These are phyloP conservation scores for Trametes meyenii DNA, from an alignment of 768 basidiomycete genomes.

Conservation along the genomic window DNA sequence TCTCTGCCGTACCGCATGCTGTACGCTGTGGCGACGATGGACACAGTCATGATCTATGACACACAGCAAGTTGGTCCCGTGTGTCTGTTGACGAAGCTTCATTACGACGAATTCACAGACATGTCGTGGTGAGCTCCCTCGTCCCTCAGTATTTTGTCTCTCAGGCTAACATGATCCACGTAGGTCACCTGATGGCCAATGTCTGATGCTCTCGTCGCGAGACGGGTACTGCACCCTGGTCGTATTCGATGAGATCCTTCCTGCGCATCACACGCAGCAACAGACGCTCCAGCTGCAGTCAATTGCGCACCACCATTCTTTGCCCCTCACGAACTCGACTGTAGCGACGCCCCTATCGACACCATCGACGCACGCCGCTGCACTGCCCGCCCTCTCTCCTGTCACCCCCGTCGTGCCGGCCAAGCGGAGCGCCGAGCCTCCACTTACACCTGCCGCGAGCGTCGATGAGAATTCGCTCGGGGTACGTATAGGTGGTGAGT, in stretches of 20 bases:
- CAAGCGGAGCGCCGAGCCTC: conserved; percentile 42
- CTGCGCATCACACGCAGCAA: conserved; percentile 88
- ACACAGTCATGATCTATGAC: conserved; percentile 92
- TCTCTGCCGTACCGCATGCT: conserved; percentile 92
- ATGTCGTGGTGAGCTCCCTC: conserved; percentile 77
- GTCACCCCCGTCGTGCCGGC: conserved; percentile 24
- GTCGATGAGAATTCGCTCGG: conserved; percentile 29
- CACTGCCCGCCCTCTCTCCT: conserved; percentile 27
- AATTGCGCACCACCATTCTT: conserved; percentile 83
- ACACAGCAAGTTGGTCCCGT: conserved; percentile 94
- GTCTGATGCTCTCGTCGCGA: conserved; percentile 86
- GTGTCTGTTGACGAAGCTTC: conserved; percentile 89
- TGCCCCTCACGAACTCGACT: conserved; percentile 29
- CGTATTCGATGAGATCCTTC: conserved; percentile 92
- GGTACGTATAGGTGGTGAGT: not conserved
- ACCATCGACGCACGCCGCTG: conserved; percentile 29
- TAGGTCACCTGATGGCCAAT: conserved; percentile 97
- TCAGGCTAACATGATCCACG: not conserved
- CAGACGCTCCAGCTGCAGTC: conserved; percentile 88
- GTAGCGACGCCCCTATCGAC: conserved; percentile 32
- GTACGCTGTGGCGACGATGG: conserved; percentile 95
- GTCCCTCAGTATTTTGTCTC: not conserved
- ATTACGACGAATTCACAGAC: conserved; percentile 98
- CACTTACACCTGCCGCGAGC: conserved; percentile 37
- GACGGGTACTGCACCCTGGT: conserved; percentile 98